phyloP scores from a whole-genome alignment of 352 stramenopile genomes.

The Lagenidium sp. region DNA sequence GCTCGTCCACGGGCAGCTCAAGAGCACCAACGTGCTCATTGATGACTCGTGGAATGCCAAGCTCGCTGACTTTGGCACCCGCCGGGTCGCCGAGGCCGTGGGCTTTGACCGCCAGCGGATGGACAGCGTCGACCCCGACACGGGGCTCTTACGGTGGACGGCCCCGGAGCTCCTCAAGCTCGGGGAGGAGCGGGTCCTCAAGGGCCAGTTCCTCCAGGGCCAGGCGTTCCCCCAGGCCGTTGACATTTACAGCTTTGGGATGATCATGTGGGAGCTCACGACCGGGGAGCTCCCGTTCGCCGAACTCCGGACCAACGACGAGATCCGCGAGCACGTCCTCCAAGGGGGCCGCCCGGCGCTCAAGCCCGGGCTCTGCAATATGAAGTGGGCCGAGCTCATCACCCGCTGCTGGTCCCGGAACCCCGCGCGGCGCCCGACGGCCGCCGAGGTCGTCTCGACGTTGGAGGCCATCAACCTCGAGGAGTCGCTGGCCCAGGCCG shows the following conservation, averaged over 20 bases:
- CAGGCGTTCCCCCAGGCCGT: constrained; percentile 53
- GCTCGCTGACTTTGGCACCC: constrained; percentile 79
- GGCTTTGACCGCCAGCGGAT: constrained; percentile 58
- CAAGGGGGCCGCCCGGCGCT: constrained; percentile 66
- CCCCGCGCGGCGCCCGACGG: constrained; percentile 49
- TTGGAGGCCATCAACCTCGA: constrained; percentile 73
- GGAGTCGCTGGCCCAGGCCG: constrained; percentile 47
- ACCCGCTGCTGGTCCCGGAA: constrained; percentile 80
- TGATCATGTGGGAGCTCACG: constrained; percentile 85
- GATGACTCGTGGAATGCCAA: constrained; percentile 88
- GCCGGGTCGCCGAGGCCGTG: constrained; percentile 69
- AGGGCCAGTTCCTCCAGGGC: constrained; percentile 43
- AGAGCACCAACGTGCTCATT: constrained; percentile 85
- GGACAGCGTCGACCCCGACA: constrained; percentile 43
- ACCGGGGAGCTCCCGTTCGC: constrained; percentile 72
- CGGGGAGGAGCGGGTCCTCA: constrained; percentile 60
- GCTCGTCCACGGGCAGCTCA: constrained; percentile 80
- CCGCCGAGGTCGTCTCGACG: constrained; percentile 73
- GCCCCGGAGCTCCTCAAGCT: constrained; percentile 74
- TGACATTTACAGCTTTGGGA: constrained; percentile 83
- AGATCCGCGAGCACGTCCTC: constrained; percentile 71
- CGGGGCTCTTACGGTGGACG: constrained; percentile 60
- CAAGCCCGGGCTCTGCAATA: constrained; percentile 65
- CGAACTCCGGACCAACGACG: constrained; percentile 52
- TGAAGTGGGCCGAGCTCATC: constrained; percentile 83